Percentiles rank a stretch among this genome's conserved stretches.
Conservation (phyloP, 768 basidiomycete species). For the Rickenella mellea region DNA sequence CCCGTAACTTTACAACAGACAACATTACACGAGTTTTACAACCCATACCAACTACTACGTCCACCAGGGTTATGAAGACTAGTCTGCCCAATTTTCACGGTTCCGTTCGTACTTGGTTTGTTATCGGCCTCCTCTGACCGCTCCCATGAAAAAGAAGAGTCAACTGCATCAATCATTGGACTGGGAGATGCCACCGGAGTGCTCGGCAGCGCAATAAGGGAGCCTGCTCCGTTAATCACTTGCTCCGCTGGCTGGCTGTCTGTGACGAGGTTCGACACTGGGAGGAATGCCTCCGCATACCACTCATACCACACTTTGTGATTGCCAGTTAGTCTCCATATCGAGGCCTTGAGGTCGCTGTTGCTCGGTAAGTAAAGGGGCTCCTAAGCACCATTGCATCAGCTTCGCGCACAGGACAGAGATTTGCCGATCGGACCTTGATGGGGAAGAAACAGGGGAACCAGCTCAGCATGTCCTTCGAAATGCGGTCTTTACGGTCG, state of each 20-base stretch:
- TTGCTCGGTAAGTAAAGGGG: conserved; percentile 89
- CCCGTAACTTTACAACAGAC: not conserved
- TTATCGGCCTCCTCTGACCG: not conserved
- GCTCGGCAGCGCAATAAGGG: conserved; percentile 11
- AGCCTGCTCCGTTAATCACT: conserved; percentile 7
- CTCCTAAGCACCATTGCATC: conserved; percentile 41
- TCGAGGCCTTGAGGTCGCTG: conserved; percentile 83
- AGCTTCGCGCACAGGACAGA: not conserved
- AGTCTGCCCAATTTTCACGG: conserved; percentile 92
- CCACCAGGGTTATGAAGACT: conserved; percentile 87
- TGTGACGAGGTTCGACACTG: conserved; percentile 36
- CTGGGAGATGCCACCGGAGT: conserved; percentile 34
- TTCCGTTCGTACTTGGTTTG: conserved; percentile 17
- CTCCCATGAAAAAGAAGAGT: conserved; percentile 22
- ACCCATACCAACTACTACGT: conserved; percentile 87
- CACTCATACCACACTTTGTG: conserved; percentile 98
- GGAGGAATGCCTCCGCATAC: conserved; percentile 89
- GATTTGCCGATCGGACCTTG: conserved; percentile 35
- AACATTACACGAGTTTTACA: conserved; percentile 26
- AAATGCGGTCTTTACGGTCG: conserved; percentile 71
- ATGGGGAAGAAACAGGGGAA: conserved; percentile 97
- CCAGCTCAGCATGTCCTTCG: conserved; percentile 98
- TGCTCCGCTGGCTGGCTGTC: conserved; percentile 23
- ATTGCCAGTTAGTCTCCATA: conserved; percentile 89
- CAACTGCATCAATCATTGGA: conserved; percentile 63